Evolutionary conservation across 192 early-diverging fungal genomes (phyloP).

Genomic region (Entophlyctis luteolus): DNA sequence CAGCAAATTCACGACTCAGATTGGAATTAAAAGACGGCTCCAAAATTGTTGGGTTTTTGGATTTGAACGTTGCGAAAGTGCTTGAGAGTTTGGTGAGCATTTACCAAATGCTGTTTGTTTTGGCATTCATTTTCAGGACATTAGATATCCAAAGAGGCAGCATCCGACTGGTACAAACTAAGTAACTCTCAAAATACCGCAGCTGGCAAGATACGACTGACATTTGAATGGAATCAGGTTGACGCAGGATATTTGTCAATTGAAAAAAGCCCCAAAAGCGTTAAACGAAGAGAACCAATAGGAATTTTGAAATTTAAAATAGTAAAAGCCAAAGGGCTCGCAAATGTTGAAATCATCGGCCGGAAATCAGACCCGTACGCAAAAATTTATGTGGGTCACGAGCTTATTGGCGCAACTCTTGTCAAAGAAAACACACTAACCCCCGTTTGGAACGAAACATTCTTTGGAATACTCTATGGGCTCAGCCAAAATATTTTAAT

Average conservation of each 20-base stretch:
- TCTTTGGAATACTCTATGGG: conserved; percentile 78
- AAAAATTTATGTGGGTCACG: conserved; percentile 61
- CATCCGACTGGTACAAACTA: conserved; percentile 63
- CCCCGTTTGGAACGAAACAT: conserved; percentile 87
- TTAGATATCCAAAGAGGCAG: conserved; percentile 28
- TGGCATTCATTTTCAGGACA: neutral
- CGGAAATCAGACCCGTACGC: conserved; percentile 88
- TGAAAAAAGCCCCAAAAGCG: conserved; percentile 47
- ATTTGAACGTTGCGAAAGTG: conserved; percentile 35
- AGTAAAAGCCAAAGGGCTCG: conserved; percentile 47
- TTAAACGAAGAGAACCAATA: conserved; percentile 53
- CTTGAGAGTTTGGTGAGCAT: conserved; percentile 34
- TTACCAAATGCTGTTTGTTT: conserved; percentile 27
- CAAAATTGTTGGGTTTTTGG: conserved; percentile 41
- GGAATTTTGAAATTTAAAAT: conserved; percentile 77
- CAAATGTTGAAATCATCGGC: conserved; percentile 5
- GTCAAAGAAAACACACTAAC: conserved; percentile 76
- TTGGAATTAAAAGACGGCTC: conserved; percentile 59
- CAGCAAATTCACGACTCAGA: conserved; percentile 53
- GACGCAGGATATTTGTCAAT: conserved; percentile 60
- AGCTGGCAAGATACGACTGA: conserved; percentile 56
- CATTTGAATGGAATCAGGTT: conserved; percentile 78
- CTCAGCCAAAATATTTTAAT: conserved; percentile 70
- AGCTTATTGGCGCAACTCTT: conserved; percentile 69
- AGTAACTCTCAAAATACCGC: conserved; percentile 39